These are phyloP conservation scores for Phytophthora crassamura DNA, from an alignment of 352 stramenopile genomes.

Conservation along the genomic window DNA sequence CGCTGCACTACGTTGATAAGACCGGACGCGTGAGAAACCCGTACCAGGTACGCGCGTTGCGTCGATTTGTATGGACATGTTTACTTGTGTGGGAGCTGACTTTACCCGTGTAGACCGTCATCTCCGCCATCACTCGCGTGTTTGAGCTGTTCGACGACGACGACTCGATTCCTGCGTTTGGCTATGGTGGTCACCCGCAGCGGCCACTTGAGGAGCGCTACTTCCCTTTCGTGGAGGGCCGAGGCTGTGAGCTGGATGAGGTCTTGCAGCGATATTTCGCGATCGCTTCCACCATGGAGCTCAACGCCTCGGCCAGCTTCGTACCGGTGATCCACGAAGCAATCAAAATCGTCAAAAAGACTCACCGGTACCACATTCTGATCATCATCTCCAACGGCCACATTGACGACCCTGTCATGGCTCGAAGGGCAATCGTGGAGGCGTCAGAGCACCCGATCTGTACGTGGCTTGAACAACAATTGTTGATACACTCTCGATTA, in stretches of 20 bases:
- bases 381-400: constrained; percentile 84
- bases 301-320: constrained; percentile 73
- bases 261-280: constrained; percentile 71
- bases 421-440: constrained; percentile 66
- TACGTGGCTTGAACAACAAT: constrained; percentile 30
- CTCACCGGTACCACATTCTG: constrained; percentile 76
- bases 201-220: constrained; percentile 35
- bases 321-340: constrained; percentile 71
- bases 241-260: constrained; percentile 56
- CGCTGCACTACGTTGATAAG: constrained; percentile 72
- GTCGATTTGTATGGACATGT: background rate
- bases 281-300: constrained; percentile 65
- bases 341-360: constrained; percentile 56
- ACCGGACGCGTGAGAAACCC: constrained; percentile 59
- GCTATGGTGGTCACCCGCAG: constrained; percentile 60
- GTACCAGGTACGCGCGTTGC: constrained; percentile 51
- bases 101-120: constrained; percentile 54
- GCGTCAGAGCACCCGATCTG: constrained; percentile 83
- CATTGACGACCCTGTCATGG: constrained; percentile 68
- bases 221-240: constrained; percentile 57
- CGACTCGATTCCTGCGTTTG: constrained; percentile 75
- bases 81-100: background rate
- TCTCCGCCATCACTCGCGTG: constrained; percentile 76
- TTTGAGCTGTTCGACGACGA: constrained; percentile 83
- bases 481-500: background rate